Evolutionary conservation across 2,329 filamentous ascomycete genomes (phyloP).

Genomic region (Colletotrichum sidae): DNA sequence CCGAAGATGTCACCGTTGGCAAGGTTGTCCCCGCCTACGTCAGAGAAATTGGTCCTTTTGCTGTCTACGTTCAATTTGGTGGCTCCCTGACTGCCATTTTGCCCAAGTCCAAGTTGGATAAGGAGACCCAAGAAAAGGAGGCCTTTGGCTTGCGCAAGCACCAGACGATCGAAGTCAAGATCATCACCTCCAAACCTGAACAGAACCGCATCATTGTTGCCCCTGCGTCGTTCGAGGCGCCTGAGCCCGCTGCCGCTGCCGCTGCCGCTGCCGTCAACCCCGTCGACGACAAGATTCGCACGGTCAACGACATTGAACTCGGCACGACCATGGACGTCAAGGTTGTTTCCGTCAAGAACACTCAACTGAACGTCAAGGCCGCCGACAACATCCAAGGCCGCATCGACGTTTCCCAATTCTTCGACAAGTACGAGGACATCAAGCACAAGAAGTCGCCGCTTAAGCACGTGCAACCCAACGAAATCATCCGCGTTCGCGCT

Average conservation of each 20-base stretch:
- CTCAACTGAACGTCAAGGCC: conserved; percentile 91
- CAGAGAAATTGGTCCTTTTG: conserved; percentile 83
- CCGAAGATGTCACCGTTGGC: conserved; percentile 79
- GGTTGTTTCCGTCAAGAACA: conserved; percentile 87
- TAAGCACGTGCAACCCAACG: conserved; percentile 76
- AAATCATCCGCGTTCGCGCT: conserved; percentile 79
- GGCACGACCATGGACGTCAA: conserved; percentile 81
- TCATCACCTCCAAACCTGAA: conserved; percentile 78
- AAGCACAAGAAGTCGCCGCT: conserved; percentile 84
- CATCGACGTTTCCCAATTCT: conserved; percentile 90
- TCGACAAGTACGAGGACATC: conserved; percentile 90
- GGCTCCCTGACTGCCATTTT: conserved; percentile 82
- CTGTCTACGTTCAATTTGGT: conserved; percentile 89
- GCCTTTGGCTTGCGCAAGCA: conserved; percentile 84
- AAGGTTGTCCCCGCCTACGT: conserved; percentile 82
- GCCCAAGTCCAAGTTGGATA: conserved; percentile 80
- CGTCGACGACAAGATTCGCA: conserved; percentile 72
- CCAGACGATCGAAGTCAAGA: conserved; percentile 79
- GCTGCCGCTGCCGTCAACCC: conserved; percentile 54
- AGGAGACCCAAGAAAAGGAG: conserved; percentile 74
- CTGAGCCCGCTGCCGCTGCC: conserved; percentile 41
- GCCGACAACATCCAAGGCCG: conserved; percentile 92
- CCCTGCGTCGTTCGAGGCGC: conserved; percentile 59
- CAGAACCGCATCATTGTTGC: conserved; percentile 75
- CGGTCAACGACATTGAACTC: conserved; percentile 78